phyloP scores from a whole-genome alignment of 768 basidiomycete genomes.

The Naganishia vishniacii region DNA sequence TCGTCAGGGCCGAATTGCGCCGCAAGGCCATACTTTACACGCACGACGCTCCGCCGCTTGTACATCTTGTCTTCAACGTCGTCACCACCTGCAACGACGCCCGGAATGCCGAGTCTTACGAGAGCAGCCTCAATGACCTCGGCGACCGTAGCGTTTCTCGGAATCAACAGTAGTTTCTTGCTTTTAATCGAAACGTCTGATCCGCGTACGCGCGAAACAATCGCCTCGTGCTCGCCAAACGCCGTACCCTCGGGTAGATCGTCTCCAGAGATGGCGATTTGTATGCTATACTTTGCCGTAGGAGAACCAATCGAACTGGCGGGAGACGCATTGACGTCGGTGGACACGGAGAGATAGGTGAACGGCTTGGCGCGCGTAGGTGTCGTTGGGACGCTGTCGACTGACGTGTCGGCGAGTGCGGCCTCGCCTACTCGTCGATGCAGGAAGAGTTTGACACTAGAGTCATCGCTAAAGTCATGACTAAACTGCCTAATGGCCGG shows the following conservation, averaged over 20 bases:
- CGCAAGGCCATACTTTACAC: slow-evolving; percentile 77
- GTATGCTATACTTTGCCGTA: slow-evolving; percentile 75
- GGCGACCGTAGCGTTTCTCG: slow-evolving; percentile 89
- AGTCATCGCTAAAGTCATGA: slow-evolving; percentile 95
- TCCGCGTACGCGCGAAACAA: slow-evolving; percentile 60
- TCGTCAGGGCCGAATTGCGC: slow-evolving; percentile 56
- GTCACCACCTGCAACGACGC: slow-evolving; percentile 98
- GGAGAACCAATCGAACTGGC: slow-evolving; percentile 60
- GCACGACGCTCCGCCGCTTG: slow-evolving; percentile 68
- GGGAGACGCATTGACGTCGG: background rate
- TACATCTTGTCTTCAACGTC: slow-evolving; percentile 88
- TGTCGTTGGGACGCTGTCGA: background rate
- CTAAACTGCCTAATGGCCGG: slow-evolving; percentile 88
- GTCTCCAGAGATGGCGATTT: slow-evolving; percentile 76
- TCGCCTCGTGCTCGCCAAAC: slow-evolving; percentile 77
- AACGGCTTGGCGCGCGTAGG: slow-evolving; percentile 17
- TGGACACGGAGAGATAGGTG: background rate
- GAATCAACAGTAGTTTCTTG: slow-evolving; percentile 81
- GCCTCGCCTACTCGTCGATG: slow-evolving; percentile 50
- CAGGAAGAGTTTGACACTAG: slow-evolving; percentile 91
- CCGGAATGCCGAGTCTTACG: slow-evolving; percentile 90
- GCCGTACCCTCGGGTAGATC: slow-evolving; percentile 92
- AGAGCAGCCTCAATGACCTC: slow-evolving; percentile 90
- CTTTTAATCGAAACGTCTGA: slow-evolving; percentile 52
- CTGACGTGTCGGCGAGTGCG: background rate